Evolutionary conservation across 345 rosid genomes (phyloP).

Genomic region (Populus davidiana): DNA sequence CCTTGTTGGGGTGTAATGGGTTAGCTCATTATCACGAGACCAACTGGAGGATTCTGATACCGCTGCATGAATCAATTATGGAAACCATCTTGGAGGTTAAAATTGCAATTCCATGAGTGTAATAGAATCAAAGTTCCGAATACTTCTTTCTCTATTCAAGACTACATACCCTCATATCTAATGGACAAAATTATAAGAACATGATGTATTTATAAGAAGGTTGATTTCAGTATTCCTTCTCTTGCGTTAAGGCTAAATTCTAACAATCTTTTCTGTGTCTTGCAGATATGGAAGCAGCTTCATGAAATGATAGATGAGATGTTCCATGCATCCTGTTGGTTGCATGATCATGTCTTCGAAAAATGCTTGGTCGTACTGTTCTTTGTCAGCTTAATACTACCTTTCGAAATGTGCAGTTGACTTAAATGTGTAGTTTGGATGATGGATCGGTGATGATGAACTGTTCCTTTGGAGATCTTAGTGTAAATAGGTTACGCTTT

Average conservation of each 20-base stretch:
- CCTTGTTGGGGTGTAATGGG: too few species aligned
- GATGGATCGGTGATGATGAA: not conserved
- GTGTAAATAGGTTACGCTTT: not conserved
- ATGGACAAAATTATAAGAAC: too few species aligned
- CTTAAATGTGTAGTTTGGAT: constrained; percentile 8
- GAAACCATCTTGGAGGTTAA: too few species aligned
- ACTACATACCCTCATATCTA: not conserved
- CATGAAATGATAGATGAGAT: constrained; percentile 13
- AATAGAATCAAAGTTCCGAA: too few species aligned
- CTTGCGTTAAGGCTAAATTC: not conserved
- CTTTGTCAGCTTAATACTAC: constrained; percentile 1
- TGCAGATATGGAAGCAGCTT: constrained; percentile 28
- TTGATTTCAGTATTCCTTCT: not conserved
- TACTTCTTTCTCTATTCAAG: not conserved
- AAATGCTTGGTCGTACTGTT: not conserved
- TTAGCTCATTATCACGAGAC: too few species aligned
- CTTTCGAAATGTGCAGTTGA: not conserved
- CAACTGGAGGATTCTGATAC: too few species aligned
- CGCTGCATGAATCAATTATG: too few species aligned
- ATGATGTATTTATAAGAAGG: not conserved
- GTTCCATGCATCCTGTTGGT: not conserved
- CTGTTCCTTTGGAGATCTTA: not conserved
- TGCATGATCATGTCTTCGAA: not conserved
- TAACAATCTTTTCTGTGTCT: not conserved
- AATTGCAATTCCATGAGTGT: too few species aligned